These are phyloP conservation scores for Backusella liffmaniae DNA, from an alignment of 192 early-diverging fungal genomes.

Conservation along the genomic window DNA sequence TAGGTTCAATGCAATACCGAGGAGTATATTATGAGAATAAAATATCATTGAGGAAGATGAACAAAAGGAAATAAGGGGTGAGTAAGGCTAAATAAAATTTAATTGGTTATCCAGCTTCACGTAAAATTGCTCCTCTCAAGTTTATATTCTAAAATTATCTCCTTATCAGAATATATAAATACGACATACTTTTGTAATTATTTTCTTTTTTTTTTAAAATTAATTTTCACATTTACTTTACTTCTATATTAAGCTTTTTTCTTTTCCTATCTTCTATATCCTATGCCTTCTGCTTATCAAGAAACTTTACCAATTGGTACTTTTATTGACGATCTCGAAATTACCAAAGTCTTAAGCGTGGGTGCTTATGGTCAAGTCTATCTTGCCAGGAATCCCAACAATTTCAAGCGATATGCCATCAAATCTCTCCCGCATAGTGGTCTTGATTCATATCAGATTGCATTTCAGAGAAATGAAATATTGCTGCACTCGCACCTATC, in stretches of 20 bases:
- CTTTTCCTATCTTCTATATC: neutral
- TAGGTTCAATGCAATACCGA: neutral
- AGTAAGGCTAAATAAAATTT: neutral
- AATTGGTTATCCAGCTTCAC: neutral
- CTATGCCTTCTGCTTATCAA: neutral
- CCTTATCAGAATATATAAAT: constrained; percentile 1
- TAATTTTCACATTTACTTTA: neutral
- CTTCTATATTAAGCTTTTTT: neutral
- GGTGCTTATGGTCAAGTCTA: constrained; percentile 80
- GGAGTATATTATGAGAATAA: neutral
- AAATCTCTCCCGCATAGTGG: constrained; percentile 70
- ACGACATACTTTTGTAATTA: neutral
- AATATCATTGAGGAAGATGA: neutral
- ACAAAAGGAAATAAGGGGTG: neutral
- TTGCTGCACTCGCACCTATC: constrained; percentile 61
- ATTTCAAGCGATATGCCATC: constrained; percentile 60
- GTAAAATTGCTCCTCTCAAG: neutral
- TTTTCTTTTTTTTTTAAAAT: neutral
- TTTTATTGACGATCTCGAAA: constrained; percentile 42
- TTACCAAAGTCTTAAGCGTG: constrained; percentile 57
- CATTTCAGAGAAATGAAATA: constrained; percentile 66
- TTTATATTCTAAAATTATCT: neutral
- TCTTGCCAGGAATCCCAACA: constrained; percentile 55
- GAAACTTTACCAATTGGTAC: constrained; percentile 24
- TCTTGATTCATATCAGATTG: constrained; percentile 57